Conservation (phyloP, 352 stramenopile species). For the Globisporangium solare region DNA sequence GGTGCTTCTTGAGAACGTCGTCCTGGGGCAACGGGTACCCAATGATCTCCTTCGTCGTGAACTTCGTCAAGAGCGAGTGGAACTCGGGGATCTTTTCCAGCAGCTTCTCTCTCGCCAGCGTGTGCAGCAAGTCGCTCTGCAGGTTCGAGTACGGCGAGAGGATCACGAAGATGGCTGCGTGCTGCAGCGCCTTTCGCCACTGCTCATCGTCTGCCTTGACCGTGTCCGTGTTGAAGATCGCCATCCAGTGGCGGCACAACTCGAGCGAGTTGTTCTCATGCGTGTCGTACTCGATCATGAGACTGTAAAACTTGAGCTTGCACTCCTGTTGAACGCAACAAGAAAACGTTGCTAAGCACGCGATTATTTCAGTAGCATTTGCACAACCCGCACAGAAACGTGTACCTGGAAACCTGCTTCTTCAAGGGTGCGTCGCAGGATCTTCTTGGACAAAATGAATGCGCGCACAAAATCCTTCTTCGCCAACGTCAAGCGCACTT, state of each 20-base stretch:
- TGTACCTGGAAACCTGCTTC: constrained; percentile 88
- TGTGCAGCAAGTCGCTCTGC: constrained; percentile 75
- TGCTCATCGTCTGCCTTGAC: constrained; percentile 63
- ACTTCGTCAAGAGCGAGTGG: constrained; percentile 72
- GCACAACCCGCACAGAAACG: not conserved
- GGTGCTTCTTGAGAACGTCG: constrained; percentile 71
- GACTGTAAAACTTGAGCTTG: constrained; percentile 96
- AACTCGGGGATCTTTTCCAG: constrained; percentile 62
- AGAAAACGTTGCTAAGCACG: not conserved
- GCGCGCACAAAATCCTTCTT: constrained; percentile 97
- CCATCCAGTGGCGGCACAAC: constrained; percentile 86
- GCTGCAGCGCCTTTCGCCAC: constrained; percentile 68
- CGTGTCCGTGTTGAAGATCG: constrained; percentile 77
- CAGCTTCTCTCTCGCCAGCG: constrained; percentile 54
- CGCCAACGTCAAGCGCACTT: constrained; percentile 94
- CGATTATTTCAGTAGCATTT: too few relatives aligned
- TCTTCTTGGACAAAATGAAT: constrained; percentile 96
- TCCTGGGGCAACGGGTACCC: constrained; percentile 91
- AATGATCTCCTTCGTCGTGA: constrained; percentile 97
- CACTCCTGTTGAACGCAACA: constrained; percentile 46
- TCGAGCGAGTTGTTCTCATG: constrained; percentile 96
- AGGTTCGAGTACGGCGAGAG: constrained; percentile 74
- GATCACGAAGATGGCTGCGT: constrained; percentile 75
- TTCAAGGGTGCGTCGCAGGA: constrained; percentile 91
- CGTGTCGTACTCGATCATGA: constrained; percentile 96